phyloP scores from a whole-genome alignment of 441 rosid genomes.

The Eutrema salsugineum region DNA sequence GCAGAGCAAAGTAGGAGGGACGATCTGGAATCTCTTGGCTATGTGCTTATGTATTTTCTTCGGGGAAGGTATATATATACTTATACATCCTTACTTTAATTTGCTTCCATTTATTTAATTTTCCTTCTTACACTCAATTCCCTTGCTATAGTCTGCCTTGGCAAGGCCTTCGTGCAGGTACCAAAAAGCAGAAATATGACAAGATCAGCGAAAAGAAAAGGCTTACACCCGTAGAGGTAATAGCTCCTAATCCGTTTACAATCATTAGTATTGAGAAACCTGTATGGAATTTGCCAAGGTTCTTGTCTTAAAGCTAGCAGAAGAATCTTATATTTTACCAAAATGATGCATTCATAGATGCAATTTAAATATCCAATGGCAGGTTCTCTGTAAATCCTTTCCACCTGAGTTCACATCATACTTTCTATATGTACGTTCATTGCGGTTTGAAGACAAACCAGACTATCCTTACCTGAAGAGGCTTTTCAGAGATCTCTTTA shows the following conservation, averaged over 20 bases:
- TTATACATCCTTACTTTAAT: slow-evolving; percentile 8
- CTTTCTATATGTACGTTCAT: slow-evolving; percentile 88
- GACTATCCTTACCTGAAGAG: slow-evolving; percentile 96
- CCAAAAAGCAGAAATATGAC: slow-evolving; percentile 90
- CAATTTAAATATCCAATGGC: slow-evolving; percentile 22
- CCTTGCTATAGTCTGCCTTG: slow-evolving; percentile 80
- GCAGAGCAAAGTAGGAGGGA: slow-evolving; percentile 95
- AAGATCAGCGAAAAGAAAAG: slow-evolving; percentile 92
- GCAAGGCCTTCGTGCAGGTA: slow-evolving; percentile 93
- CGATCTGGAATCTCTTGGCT: slow-evolving; percentile 93
- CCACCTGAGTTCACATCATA: slow-evolving; percentile 93
- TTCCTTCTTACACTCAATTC: slow-evolving; percentile 3
- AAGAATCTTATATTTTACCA: background rate
- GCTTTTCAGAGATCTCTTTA: slow-evolving; percentile 94
- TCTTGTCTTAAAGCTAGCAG: slow-evolving; percentile 2
- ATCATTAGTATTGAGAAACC: background rate
- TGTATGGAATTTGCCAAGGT: background rate
- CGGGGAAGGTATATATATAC: slow-evolving; percentile 69
- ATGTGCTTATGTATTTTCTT: slow-evolving; percentile 85
- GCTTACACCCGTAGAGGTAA: slow-evolving; percentile 80
- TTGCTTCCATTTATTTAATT: background rate
- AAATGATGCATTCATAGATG: background rate
- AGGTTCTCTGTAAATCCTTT: slow-evolving; percentile 92
- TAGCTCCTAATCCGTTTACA: background rate
- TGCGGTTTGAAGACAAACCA: slow-evolving; percentile 98